phyloP scores from a whole-genome alignment of 2,329 filamentous ascomycete genomes.

The Fonsecaea pedrosoi region DNA sequence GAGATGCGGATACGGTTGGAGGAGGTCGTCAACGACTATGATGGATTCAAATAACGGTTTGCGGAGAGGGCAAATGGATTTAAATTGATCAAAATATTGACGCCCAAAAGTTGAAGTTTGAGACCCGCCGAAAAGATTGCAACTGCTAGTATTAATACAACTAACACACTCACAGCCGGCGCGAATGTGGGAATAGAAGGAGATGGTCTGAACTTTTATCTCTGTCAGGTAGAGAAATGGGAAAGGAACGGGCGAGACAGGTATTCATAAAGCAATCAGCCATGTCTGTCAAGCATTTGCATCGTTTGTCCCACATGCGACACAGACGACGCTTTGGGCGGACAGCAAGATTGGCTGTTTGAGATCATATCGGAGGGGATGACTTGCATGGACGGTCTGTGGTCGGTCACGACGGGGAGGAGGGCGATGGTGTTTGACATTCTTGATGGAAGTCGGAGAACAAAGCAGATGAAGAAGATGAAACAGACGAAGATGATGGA shows the following conservation, averaged over 20 bases:
- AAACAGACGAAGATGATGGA: slow-evolving; percentile 4
- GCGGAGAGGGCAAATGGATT: background rate
- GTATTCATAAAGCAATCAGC: slow-evolving; percentile 24
- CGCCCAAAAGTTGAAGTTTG: background rate
- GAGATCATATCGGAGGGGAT: slow-evolving; percentile 18
- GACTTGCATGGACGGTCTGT: slow-evolving; percentile 21
- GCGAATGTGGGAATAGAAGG: slow-evolving; percentile 15
- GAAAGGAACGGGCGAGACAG: slow-evolving; percentile 10
- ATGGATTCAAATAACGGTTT: background rate
- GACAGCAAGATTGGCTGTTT: slow-evolving; percentile 26
- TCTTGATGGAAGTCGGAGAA: slow-evolving; percentile 13
- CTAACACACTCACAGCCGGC: slow-evolving; percentile 18
- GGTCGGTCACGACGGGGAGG: slow-evolving; percentile 16
- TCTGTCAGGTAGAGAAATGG: background rate
- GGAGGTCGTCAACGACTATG: background rate
- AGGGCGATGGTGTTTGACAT: slow-evolving; percentile 24
- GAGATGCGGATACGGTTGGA: background rate
- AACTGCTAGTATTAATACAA: slow-evolving; percentile 7
- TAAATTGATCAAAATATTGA: slow-evolving; percentile 2
- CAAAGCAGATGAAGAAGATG: slow-evolving; percentile 2
- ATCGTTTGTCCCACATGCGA: slow-evolving; percentile 7
- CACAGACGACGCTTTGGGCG: slow-evolving; percentile 10
- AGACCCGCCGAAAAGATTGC: background rate
- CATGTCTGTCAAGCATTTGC: background rate
- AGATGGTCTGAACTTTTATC: background rate